A percentile compares a stretch with the other conserved stretches of the same genome.
phyloP scores from a whole-genome alignment of 2,329 filamentous ascomycete species.

The Amphichorda felina region DNA sequence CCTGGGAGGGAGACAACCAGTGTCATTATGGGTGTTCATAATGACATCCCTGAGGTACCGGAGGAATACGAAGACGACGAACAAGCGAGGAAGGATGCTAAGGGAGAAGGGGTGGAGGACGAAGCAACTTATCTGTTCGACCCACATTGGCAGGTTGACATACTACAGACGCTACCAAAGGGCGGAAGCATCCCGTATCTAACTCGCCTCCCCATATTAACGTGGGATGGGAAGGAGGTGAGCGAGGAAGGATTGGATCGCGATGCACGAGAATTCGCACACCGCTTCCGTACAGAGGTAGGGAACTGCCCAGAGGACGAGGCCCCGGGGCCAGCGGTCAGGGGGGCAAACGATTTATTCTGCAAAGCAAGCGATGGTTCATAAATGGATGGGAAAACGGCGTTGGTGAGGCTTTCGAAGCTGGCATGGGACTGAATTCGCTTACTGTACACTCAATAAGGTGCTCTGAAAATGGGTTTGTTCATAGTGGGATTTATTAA shows the following conservation, averaged over 20 bases:
- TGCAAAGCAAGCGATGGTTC: constrained; percentile 31
- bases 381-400: background rate
- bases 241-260: constrained; percentile 25
- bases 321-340: constrained; percentile 10
- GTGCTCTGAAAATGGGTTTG: too few relatives aligned
- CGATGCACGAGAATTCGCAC: constrained; percentile 38
- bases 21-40: constrained; percentile 62
- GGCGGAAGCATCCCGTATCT: constrained; percentile 30
- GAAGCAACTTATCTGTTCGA: constrained; percentile 24
- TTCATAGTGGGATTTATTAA: too few relatives aligned
- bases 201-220: constrained; percentile 43
- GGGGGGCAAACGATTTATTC: constrained; percentile 50
- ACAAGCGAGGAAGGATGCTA: constrained; percentile 8
- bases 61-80: constrained; percentile 46
- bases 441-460: too few relatives aligned
- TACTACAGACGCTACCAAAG: constrained; percentile 36
- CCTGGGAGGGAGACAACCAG: constrained; percentile 46
- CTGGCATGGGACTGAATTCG: too few relatives aligned
- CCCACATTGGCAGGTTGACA: constrained; percentile 26
- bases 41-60: constrained; percentile 59
- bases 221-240: constrained; percentile 47
- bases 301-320: constrained; percentile 48
- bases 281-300: constrained; percentile 47
- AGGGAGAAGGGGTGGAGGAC: constrained; percentile 13
- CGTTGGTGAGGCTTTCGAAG: too few relatives aligned